Conservation (phyloP, 2,329 filamentous ascomycete species). For the Ceratocystis albifundus region DNA sequence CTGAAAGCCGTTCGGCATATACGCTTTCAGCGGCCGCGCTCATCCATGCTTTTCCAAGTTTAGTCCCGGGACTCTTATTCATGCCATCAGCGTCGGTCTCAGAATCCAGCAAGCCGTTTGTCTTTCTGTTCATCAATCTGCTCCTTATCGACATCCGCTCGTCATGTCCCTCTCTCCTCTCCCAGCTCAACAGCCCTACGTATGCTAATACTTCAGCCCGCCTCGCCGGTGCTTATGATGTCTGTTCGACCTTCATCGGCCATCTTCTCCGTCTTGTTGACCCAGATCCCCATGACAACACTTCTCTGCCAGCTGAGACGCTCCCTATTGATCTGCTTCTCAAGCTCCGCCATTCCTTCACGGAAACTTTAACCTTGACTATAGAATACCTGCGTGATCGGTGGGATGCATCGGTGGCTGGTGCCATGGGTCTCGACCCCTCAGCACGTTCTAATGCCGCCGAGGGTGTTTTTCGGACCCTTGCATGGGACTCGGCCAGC, state of each 20-base stretch:
- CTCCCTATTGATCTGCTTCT: slow-evolving; percentile 38
- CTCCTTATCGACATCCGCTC: slow-evolving; percentile 54
- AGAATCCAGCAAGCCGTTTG: slow-evolving; percentile 40
- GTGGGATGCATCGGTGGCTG: slow-evolving; percentile 56
- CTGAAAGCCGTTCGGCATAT: slow-evolving; percentile 46
- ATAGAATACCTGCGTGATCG: slow-evolving; percentile 57
- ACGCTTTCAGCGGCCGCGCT: slow-evolving; percentile 48
- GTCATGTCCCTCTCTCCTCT: slow-evolving; percentile 48
- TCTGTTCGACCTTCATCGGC: slow-evolving; percentile 50
- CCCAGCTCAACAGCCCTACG: slow-evolving; percentile 43
- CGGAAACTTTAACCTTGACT: slow-evolving; percentile 51
- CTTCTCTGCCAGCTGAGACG: background rate
- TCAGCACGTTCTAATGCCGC: slow-evolving; percentile 39
- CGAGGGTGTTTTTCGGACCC: slow-evolving; percentile 37
- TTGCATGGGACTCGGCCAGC: slow-evolving; percentile 49
- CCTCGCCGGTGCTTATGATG: slow-evolving; percentile 50
- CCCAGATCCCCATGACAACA: slow-evolving; percentile 27
- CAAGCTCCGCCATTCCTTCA: slow-evolving; percentile 47
- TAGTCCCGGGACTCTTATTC: slow-evolving; percentile 43
- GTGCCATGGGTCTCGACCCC: slow-evolving; percentile 49
- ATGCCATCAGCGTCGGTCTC: slow-evolving; percentile 29
- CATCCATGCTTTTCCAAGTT: slow-evolving; percentile 42
- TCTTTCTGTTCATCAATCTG: slow-evolving; percentile 53
- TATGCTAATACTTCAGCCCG: slow-evolving; percentile 43
- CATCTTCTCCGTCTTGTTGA: slow-evolving; percentile 46